Base-by-base conservation (phyloP, 331 rosid genomes). In the Arachis monticola region DNA sequence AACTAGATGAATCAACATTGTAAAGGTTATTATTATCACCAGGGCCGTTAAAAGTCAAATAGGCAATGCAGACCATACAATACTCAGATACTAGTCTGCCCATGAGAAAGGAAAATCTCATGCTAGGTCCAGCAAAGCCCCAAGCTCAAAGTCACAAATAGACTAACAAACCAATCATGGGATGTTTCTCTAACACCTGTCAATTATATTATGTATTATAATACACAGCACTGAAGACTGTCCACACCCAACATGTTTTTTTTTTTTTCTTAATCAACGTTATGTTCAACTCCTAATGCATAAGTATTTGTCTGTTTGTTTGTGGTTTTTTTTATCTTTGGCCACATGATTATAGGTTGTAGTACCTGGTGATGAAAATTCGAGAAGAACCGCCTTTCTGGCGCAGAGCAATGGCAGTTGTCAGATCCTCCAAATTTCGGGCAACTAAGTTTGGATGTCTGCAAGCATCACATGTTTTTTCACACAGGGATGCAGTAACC, bases 391-490 rank as follows among this genome's bases (percentile, higher is more conserved):
- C 77, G 42, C 47, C 71, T 77, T 67, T 88, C 56, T 83, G 87
- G 42, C 70, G 68, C 7, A 70, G 69, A 70, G 76, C 76, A 84
- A 82, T 80, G 55, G 88, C 67, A 61, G 82, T 68, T 13, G 68
- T 61, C 60, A 94, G 86, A 77, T 94, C 91, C 81, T 87, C 96
- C 88, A 92, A 85, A 79, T 76, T 62, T 82, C 89, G 84, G 46
- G 96, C 76, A 62, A 90, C 85, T 40, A 86, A 69, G 77, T 92
- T 86, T 46, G 99, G 93, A 70, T 88, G 88, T 81, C 87, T 90
- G 86, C 99, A 92, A 64, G 93, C 87, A 84, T 94, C 99, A 52
- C 99, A 94, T 13, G 99, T 82, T 83, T 87, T 91, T 72, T 78
- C 83, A 84, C 99, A 94, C 11, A 90, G 81, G 55, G 91, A 85